These are phyloP conservation scores for Calonectria pauciramosa DNA, from an alignment of 2,329 filamentous ascomycete genomes.

Conservation along the genomic window DNA sequence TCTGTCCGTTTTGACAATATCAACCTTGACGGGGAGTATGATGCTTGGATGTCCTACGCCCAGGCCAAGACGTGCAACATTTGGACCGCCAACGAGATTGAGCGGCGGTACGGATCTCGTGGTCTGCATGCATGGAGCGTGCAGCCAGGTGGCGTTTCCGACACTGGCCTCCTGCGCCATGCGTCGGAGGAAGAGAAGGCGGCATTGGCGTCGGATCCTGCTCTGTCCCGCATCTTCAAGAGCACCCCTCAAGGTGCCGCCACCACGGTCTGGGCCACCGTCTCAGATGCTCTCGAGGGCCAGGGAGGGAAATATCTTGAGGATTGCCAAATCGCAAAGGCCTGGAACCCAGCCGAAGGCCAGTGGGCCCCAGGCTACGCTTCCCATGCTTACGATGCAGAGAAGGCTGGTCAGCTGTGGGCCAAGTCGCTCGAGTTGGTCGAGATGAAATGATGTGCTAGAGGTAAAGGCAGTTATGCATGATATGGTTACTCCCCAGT, in stretches of 20 bases:
- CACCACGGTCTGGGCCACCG: conserved; percentile 59
- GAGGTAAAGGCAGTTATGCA: background rate
- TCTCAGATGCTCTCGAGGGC: conserved; percentile 56
- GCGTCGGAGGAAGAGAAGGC: background rate
- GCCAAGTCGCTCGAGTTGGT: background rate
- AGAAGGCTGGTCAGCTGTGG: conserved; percentile 2
- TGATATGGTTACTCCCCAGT: background rate
- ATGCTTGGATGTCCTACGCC: conserved; percentile 57
- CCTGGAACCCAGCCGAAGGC: background rate
- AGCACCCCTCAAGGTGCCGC: conserved; percentile 59
- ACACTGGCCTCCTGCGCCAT: conserved; percentile 10
- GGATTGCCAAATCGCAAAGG: conserved; percentile 2
- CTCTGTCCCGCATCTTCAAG: background rate
- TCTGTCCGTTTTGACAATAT: conserved; percentile 30
- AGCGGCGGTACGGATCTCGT: conserved; percentile 59
- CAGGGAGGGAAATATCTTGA: conserved; percentile 62
- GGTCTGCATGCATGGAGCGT: conserved; percentile 58
- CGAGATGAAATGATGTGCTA: background rate
- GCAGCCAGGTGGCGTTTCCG: conserved; percentile 56
- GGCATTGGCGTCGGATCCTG: background rate
- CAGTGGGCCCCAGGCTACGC: background rate
- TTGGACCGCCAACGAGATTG: conserved; percentile 64
- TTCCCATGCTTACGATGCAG: background rate
- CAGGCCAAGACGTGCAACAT: conserved; percentile 66
- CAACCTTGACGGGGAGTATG: conserved; percentile 26